Evolutionary conservation across 2,329 filamentous ascomycete species (phyloP).

Genomic region (Epichloe glyceriae): DNA sequence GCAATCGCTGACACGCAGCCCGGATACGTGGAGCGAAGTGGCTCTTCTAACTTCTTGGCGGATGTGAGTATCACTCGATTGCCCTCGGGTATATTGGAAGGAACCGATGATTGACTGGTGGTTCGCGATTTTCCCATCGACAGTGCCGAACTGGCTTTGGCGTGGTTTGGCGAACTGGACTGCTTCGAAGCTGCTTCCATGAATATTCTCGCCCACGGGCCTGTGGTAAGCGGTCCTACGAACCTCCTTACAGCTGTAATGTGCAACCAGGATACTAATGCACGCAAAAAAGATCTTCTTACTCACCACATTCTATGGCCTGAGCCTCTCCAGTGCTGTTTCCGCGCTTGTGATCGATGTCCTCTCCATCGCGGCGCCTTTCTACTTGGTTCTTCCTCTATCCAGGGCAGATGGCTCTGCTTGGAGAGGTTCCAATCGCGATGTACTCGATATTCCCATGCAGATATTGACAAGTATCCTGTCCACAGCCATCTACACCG

Average conservation of each 20-base stretch:
- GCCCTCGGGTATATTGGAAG: background rate
- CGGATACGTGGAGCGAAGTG: conserved; percentile 51
- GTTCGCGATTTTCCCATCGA: background rate
- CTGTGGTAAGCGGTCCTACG: conserved; percentile 34
- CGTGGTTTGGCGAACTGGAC: conserved; percentile 65
- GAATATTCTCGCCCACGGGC: conserved; percentile 59
- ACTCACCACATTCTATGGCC: conserved; percentile 62
- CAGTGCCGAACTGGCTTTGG: conserved; percentile 56
- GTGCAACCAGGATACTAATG: background rate
- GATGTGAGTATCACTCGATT: conserved; percentile 29
- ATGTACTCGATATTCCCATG: conserved; percentile 52
- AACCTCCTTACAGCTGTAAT: background rate
- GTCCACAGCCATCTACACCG: conserved; percentile 59
- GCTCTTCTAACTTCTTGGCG: conserved; percentile 39
- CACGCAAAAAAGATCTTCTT: conserved; percentile 47
- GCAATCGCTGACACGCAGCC: conserved; percentile 49
- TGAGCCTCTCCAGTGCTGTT: conserved; percentile 47
- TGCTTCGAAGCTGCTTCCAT: conserved; percentile 55
- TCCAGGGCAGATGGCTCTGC: conserved; percentile 50
- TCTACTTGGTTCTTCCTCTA: conserved; percentile 58
- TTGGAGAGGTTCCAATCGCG: conserved; percentile 42
- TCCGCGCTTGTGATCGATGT: conserved; percentile 55
- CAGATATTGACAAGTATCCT: conserved; percentile 53
- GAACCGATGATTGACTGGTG: conserved; percentile 4
- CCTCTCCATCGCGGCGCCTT: conserved; percentile 57